These are phyloP conservation scores for Colletotrichum tofieldiae DNA, from an alignment of 2,329 filamentous ascomycete species.

Conservation along the genomic window DNA sequence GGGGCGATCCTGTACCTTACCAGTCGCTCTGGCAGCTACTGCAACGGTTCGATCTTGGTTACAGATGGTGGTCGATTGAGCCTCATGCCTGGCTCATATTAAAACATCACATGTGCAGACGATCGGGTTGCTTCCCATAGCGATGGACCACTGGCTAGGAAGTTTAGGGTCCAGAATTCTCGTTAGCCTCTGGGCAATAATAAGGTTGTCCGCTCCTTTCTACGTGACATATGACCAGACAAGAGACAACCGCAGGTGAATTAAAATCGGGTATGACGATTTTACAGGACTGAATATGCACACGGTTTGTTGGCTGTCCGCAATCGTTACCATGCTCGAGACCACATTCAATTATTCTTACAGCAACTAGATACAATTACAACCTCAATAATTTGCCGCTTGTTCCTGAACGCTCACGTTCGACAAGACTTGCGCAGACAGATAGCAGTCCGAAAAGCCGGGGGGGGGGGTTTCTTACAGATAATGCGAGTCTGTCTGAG, in stretches of 20 bases:
- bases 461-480: no score
- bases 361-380: background rate
- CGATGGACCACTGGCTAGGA: no score
- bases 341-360: no score
- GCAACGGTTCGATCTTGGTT: constrained; percentile 75
- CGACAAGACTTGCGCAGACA: background rate
- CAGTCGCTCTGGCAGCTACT: constrained; percentile 75
- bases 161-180: background rate
- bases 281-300: background rate
- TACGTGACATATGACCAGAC: background rate
- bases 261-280: background rate
- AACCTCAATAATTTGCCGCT: background rate
- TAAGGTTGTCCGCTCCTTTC: no score
- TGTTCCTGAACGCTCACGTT: background rate
- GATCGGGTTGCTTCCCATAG: no score
- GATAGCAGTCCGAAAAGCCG: background rate
- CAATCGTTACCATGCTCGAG: background rate
- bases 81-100: constrained; percentile 70
- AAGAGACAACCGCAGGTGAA: background rate
- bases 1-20: constrained; percentile 77
- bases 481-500: no score
- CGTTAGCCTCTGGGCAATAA: no score
- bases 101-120: background rate
- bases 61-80: constrained; percentile 75
- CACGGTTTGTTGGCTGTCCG: background rate